Evolutionary conservation across 257 asterid genomes (phyloP).

Genomic region (Craterostigma plantagineum): DNA sequence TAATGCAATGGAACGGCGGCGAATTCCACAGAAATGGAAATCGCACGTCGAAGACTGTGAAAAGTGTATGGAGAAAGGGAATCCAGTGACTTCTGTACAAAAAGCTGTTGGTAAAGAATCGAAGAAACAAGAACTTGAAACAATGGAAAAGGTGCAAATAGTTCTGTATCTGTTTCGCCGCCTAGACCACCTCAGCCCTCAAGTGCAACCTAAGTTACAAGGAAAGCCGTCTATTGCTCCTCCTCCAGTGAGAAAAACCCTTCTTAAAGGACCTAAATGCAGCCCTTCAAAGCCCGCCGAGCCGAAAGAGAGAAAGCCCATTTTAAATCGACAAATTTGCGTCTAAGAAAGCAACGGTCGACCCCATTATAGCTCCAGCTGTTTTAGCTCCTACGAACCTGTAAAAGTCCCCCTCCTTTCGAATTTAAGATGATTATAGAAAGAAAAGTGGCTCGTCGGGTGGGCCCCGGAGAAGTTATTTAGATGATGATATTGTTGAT

Average conservation of each 20-base stretch:
- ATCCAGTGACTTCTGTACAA: conserved; percentile 53
- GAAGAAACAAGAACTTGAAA: conserved; percentile 23
- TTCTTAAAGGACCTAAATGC: conserved; percentile 76
- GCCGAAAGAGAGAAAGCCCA: conserved; percentile 63
- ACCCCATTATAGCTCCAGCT: conserved; percentile 61
- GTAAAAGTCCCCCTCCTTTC: conserved; percentile 44
- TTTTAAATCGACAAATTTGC: conserved; percentile 91
- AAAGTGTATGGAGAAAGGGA: conserved; percentile 97
- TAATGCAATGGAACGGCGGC: conserved; percentile 31
- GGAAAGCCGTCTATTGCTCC: conserved; percentile 72
- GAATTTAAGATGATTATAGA: conserved; percentile 50
- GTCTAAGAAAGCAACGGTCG: conserved; percentile 62
- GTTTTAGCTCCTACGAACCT: conserved; percentile 65
- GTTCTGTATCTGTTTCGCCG: conserved; percentile 26
- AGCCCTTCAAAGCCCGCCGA: conserved; percentile 28
- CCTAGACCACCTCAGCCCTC: conserved; percentile 38
- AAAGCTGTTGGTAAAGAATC: conserved; percentile 36
- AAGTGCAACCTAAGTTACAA: conserved; percentile 43
- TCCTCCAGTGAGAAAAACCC: conserved; percentile 43
- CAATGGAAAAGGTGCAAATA: conserved; percentile 21
- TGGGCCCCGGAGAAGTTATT: conserved; percentile 49
- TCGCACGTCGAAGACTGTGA: conserved; percentile 33
- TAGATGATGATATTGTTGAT: conserved; percentile 24
- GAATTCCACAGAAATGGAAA: conserved; percentile 21
- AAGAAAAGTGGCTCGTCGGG: conserved; percentile 41